A percentile compares a stretch with the other conserved stretches of the same genome.
Conservation (phyloP, 805 yeast genomes). For the Candida morakotiae region DNA sequence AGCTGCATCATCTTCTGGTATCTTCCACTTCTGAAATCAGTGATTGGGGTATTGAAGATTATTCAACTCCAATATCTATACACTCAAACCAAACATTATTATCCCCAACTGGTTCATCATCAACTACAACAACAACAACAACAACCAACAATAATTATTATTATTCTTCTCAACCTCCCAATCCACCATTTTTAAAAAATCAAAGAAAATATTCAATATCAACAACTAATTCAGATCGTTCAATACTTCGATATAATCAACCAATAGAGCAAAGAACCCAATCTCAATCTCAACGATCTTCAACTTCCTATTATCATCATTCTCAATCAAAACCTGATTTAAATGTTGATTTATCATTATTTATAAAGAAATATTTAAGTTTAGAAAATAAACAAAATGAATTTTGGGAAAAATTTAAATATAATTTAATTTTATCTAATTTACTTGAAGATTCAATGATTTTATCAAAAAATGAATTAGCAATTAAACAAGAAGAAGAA, state of each 20-base stretch:
- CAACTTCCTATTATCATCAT: too few relatives aligned
- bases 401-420: constrained; percentile 41
- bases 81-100: background rate
- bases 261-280: too few relatives aligned
- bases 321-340: background rate
- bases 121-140: constrained; percentile 2
- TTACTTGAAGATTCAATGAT: constrained; percentile 38
- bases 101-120: background rate
- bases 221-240: background rate
- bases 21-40: constrained; percentile 1
- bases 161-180: constrained; percentile 2
- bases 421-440: constrained; percentile 33
- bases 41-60: constrained; percentile 36
- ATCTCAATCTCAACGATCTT: too few relatives aligned
- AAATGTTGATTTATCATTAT: constrained; percentile 13
- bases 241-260: too few relatives aligned
- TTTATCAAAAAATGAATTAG: constrained; percentile 39
- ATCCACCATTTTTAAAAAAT: constrained; percentile 1
- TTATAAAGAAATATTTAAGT: constrained; percentile 25
- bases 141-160: too few relatives aligned
- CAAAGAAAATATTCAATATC: background rate
- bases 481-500: background rate
- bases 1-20: too few relatives aligned
- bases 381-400: constrained; percentile 13
- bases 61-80: constrained; percentile 2